Percentiles rank a stretch among this genome's conserved stretches.
phyloP scores from a whole-genome alignment of 306 rosid genomes.

The Dalbergia cultrata region DNA sequence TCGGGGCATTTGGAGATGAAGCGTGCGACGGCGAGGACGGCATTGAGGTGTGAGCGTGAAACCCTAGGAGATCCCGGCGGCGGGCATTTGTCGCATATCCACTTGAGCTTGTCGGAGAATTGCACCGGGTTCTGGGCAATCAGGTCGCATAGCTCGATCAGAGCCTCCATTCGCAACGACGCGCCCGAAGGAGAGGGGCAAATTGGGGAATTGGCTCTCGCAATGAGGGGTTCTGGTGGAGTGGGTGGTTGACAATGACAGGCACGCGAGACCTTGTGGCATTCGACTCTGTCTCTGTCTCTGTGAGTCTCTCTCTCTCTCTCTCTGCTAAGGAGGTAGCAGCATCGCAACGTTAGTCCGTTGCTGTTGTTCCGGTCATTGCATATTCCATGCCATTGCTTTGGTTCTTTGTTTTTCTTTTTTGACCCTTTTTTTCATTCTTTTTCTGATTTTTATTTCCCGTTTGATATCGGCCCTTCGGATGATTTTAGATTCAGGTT shows the following conservation, averaged over 20 bases:
- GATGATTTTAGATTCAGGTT: conserved; percentile 30
- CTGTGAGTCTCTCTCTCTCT: neutral
- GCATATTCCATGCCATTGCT: conserved; percentile 31
- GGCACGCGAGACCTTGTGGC: neutral
- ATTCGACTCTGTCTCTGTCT: conserved; percentile 23
- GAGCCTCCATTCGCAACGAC: conserved; percentile 77
- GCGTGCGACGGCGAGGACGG: conserved; percentile 84
- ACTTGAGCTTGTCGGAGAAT: conserved; percentile 78
- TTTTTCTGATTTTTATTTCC: neutral
- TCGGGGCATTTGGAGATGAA: conserved; percentile 79
- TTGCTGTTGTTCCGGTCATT: conserved; percentile 38
- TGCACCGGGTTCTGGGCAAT: conserved; percentile 79
- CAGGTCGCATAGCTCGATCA: conserved; percentile 93
- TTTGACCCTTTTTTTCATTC: neutral
- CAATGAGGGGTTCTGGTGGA: conserved; percentile 6
- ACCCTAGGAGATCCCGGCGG: conserved; percentile 87
- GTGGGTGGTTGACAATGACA: conserved; percentile 9
- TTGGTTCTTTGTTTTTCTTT: neutral
- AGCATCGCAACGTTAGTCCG: conserved; percentile 23
- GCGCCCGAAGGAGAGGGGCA: neutral
- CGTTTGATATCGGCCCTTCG: neutral
- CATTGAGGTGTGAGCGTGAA: conserved; percentile 93
- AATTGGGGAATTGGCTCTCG: neutral
- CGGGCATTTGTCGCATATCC: conserved; percentile 90
- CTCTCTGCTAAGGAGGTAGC: conserved; percentile 24